Evolutionary conservation across 495 filamentous ascomycete species (phyloP).

Genomic region (Neurospora pannonica): DNA sequence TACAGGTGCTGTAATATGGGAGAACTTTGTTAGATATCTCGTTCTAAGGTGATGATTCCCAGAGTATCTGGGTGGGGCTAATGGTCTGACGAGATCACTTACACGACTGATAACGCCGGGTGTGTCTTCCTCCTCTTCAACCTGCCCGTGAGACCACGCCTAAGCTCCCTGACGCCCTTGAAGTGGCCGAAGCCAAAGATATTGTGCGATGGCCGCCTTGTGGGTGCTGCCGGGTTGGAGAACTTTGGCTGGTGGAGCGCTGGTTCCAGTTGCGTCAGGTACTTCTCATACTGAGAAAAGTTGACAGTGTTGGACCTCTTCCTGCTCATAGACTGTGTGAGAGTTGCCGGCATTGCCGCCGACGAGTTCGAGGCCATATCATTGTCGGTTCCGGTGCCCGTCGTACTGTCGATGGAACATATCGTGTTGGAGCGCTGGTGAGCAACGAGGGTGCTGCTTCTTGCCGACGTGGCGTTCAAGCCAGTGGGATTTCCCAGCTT

Average conservation of each 20-base stretch:
- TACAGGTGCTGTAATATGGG: slow-evolving; percentile 32
- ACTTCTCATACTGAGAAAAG: slow-evolving; percentile 45
- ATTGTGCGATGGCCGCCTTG: slow-evolving; percentile 15
- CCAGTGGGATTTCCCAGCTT: not conserved
- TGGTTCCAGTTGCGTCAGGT: slow-evolving; percentile 32
- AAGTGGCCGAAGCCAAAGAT: slow-evolving; percentile 24
- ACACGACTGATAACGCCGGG: slow-evolving; percentile 25
- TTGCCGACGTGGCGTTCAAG: not conserved
- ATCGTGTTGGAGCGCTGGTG: not conserved
- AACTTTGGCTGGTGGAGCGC: slow-evolving; percentile 30
- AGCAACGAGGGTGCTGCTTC: not conserved
- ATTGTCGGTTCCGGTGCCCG: not conserved
- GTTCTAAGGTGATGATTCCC: not conserved
- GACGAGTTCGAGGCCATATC: slow-evolving; percentile 5
- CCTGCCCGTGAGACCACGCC: slow-evolving; percentile 28
- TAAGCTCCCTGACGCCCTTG: slow-evolving; percentile 32
- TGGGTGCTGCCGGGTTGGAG: slow-evolving; percentile 7
- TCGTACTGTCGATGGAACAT: not conserved
- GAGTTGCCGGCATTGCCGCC: slow-evolving; percentile 11
- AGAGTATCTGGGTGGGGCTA: not conserved
- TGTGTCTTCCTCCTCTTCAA: slow-evolving; percentile 23
- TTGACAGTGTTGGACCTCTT: slow-evolving; percentile 33
- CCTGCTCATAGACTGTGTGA: slow-evolving; percentile 17
- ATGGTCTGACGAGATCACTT: slow-evolving; percentile 8
- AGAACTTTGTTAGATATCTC: slow-evolving; percentile 9